phyloP scores from a whole-genome alignment of 1,284 basidiomycete genomes.

The Athelia psychrophila region DNA sequence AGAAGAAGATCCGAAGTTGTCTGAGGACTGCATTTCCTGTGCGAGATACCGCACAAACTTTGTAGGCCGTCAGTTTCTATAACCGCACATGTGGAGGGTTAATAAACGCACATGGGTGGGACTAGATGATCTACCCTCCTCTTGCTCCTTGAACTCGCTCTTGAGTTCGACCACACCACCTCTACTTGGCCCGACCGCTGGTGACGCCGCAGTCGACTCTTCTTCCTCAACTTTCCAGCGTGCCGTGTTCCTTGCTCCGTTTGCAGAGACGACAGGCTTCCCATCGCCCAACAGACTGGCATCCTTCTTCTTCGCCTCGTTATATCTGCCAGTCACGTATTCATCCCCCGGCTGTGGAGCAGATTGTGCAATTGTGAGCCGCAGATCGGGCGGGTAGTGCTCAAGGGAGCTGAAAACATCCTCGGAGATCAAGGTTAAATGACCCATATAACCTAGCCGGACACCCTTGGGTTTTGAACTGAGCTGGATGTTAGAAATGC shows the following conservation, averaged over 20 bases:
- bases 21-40: constrained; percentile 65
- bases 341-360: constrained; percentile 83
- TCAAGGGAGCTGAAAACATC: constrained; percentile 85
- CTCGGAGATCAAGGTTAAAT: constrained; percentile 91
- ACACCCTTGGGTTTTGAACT: constrained; percentile 69
- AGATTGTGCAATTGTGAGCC: constrained; percentile 56
- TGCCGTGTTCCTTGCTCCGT: constrained; percentile 31
- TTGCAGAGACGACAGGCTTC: constrained; percentile 58
- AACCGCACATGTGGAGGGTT: too few relatives aligned
- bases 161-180: constrained; percentile 27
- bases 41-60: constrained; percentile 76
- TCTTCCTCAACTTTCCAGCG: constrained; percentile 76
- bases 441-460: constrained; percentile 95
- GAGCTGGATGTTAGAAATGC: background rate
- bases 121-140: constrained; percentile 41
- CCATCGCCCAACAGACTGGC: constrained; percentile 82
- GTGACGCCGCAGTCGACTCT: constrained; percentile 36
- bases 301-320: constrained; percentile 84
- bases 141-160: constrained; percentile 56
- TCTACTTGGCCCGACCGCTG: constrained; percentile 15
- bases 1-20: constrained; percentile 52
- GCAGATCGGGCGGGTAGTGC: constrained; percentile 82
- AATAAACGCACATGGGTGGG: constrained; percentile 52
- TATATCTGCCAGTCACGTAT: constrained; percentile 80
- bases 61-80: too few relatives aligned